phyloP scores from a whole-genome alignment of 257 asterid species.

The Solanum ossicruentum region DNA sequence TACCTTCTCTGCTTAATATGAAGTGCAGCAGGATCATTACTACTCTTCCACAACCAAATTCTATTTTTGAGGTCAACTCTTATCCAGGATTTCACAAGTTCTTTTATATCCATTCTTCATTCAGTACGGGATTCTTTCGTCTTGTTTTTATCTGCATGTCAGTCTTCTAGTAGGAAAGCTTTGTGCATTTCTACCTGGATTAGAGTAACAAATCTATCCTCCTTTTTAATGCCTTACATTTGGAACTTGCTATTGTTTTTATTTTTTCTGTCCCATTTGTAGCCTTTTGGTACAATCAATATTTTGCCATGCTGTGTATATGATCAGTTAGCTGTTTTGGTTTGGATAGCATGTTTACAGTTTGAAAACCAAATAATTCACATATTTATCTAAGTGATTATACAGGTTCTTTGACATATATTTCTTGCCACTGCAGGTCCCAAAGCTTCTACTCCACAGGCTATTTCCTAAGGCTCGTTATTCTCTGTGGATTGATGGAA shows the following conservation, averaged over 20 bases:
- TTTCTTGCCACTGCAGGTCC: slow-evolving; percentile 37
- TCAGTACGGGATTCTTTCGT: background rate
- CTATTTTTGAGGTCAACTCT: background rate
- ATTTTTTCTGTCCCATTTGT: background rate
- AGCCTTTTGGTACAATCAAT: background rate
- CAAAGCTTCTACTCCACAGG: slow-evolving; percentile 85
- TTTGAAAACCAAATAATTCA: background rate
- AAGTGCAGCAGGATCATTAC: background rate
- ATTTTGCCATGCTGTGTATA: background rate
- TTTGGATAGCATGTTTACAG: background rate
- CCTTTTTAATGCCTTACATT: background rate
- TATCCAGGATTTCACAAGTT: background rate
- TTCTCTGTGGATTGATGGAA: slow-evolving; percentile 95
- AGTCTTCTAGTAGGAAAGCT: background rate
- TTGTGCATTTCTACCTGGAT: background rate
- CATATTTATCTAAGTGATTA: background rate
- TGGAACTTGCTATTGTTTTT: background rate
- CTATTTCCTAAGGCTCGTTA: slow-evolving; percentile 79
- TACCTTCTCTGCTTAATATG: background rate
- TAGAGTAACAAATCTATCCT: background rate
- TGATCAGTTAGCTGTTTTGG: background rate
- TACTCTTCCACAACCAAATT: background rate
- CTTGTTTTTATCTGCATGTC: background rate
- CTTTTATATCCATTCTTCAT: background rate
- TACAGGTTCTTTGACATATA: background rate